A percentile compares a stretch with the other conserved stretches of the same genome.
Evolutionary conservation across 2,329 filamentous ascomycete genomes (phyloP).

Genomic region (Atkinsonella hypoxylon): DNA sequence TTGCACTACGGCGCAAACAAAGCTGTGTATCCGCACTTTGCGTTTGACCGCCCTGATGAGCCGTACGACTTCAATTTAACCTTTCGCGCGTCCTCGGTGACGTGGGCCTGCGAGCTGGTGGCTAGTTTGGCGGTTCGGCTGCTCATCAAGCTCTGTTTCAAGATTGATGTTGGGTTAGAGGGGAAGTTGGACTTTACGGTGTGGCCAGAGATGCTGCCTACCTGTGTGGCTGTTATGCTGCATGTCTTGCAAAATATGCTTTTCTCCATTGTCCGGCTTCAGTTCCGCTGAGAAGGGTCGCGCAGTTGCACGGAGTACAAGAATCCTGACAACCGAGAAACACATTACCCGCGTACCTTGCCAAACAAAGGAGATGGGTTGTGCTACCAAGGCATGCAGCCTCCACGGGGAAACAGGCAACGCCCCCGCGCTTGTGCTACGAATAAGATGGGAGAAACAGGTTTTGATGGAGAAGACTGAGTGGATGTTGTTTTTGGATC

Average conservation of each 20-base stretch:
- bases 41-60: constrained; percentile 39
- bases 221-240: constrained; percentile 52
- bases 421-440: not conserved
- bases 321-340: not conserved
- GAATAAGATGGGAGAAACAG: not conserved
- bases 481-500: not conserved
- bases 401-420: not conserved
- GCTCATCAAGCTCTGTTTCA: constrained; percentile 46
- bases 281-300: constrained; percentile 28
- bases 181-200: constrained; percentile 51
- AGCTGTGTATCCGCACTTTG: constrained; percentile 58
- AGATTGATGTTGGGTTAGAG: constrained; percentile 51
- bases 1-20: constrained; percentile 56
- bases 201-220: constrained; percentile 56
- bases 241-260: constrained; percentile 63
- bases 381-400: not conserved
- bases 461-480: not conserved
- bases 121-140: constrained; percentile 48
- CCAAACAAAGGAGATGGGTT: not conserved
- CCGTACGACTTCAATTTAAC: constrained; percentile 52
- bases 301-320: not conserved
- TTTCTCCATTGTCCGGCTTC: constrained; percentile 54
- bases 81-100: constrained; percentile 50
- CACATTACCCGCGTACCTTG: not conserved
- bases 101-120: constrained; percentile 54